Percentiles rank a stretch among this genome's conserved stretches.
phyloP scores from a whole-genome alignment of 768 basidiomycete genomes.

The Leccinellum luteum region DNA sequence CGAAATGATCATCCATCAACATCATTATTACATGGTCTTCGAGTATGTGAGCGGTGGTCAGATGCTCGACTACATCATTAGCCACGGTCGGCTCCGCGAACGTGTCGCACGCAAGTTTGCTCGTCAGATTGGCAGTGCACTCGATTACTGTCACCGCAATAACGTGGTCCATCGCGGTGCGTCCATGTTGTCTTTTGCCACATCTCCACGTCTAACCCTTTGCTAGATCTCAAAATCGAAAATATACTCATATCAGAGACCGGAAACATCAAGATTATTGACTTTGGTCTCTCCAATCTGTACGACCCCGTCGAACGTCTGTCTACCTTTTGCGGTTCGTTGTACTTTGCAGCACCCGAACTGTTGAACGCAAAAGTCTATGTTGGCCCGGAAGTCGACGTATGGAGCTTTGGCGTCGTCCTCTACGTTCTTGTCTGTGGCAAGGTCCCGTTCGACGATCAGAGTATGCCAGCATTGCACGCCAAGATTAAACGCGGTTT shows the following conservation, averaged over 20 bases:
- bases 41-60: constrained; percentile 99
- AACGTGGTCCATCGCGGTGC: constrained; percentile 93
- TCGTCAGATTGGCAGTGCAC: constrained; percentile 91
- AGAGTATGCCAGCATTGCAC: constrained; percentile 98
- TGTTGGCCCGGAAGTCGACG: constrained; percentile 96
- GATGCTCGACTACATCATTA: constrained; percentile 99
- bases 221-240: constrained; percentile 93
- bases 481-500: constrained; percentile 98
- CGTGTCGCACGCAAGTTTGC: constrained; percentile 97
- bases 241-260: constrained; percentile 98
- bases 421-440: constrained; percentile 97
- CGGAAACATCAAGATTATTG: constrained; percentile 99
- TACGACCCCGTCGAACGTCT: constrained; percentile 82
- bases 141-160: constrained; percentile 97
- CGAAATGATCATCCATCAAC: constrained; percentile 95
- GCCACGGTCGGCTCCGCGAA: constrained; percentile 92
- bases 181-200: constrained; percentile 15
- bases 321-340: constrained; percentile 93
- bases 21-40: constrained; percentile 99
- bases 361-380: constrained; percentile 95
- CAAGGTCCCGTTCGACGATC: constrained; percentile 98
- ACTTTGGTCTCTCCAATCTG: constrained; percentile 96
- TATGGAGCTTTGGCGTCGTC: constrained; percentile 99
- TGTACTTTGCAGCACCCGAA: constrained; percentile 99
- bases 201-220: not conserved